Base-by-base conservation (phyloP, 2,329 filamentous ascomycete genomes). In the Fusarium sulawesiense region DNA sequence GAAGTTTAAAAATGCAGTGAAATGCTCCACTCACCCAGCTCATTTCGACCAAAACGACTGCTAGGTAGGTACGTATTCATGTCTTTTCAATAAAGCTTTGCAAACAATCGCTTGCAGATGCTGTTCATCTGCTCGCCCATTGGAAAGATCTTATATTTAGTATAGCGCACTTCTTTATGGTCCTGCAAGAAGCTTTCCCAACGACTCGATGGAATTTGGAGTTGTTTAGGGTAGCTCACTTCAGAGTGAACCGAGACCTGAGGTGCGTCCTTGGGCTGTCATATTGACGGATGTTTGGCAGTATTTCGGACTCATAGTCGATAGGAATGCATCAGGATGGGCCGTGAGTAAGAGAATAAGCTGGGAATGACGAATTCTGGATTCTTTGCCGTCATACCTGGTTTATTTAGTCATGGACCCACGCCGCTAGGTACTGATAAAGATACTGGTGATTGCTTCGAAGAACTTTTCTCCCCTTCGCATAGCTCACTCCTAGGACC, bases 381-480 rank as follows among this genome's bases (percentile, higher is more conserved):
- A 23, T 45, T 23, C 30, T 46, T 23, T 40, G 13, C 14, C 42
- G 29, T 53, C 23, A 18, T 29, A 23, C 20, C 44, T 50, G 27
- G 30, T 53, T n/a, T 37, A n/a, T 42, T 57, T 66, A 60, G 48
- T 66, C 61, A 70, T 56, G 30, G 37, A 50, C 60, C 63, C 53
- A 46, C 51, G 37, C 51, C 66, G 49, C 68, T 59, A 60, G 37
- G 21, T 45, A 13, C 45, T n/a, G 53, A 71, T 49, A 58, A 62
- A 56, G 53, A 44, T 42, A 37, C 57, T 62, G 49, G 32, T 32
- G 40, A 56, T 56, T 47, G 34, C 51, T 30, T 70, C 49, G 18
- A 21, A 40, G 8, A 23, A 21, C 29, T 37, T 56, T 44, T 50
- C 41, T 32, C 20, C 23, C n/a, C 37, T 34, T 25, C 29, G 34